A percentile compares a stretch with the other conserved stretches of the same genome.
These are phyloP conservation scores for Pseudonitzschia multistriata DNA, from an alignment of 108 stramenopile species.

Conservation along the genomic window DNA sequence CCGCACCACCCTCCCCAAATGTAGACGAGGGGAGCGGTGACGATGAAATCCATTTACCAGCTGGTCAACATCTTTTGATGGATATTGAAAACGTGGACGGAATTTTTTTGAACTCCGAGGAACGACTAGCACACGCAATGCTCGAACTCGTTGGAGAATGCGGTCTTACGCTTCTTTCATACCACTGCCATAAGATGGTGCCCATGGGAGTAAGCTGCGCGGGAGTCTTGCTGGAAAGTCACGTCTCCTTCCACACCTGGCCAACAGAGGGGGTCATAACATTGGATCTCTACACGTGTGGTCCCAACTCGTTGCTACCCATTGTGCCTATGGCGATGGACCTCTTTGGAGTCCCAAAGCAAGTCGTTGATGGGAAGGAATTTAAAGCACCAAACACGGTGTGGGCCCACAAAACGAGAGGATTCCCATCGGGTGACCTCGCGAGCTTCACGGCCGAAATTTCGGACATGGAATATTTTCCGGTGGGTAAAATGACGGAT, in stretches of 20 bases:
- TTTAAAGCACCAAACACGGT: constrained; percentile 36
- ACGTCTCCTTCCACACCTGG: constrained; percentile 80
- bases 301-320: constrained; percentile 53
- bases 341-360: constrained; percentile 59
- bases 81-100: constrained; percentile 74
- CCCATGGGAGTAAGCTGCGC: constrained; percentile 73
- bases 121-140: constrained; percentile 59
- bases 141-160: constrained; percentile 51
- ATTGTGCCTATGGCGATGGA: constrained; percentile 50
- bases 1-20: constrained; percentile 1
- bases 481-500: constrained; percentile 44
- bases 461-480: constrained; percentile 31
- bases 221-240: constrained; percentile 76
- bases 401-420: constrained; percentile 75
- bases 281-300: constrained; percentile 80
- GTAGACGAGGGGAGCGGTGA: constrained; percentile 3
- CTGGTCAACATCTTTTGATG: constrained; percentile 76
- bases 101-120: constrained; percentile 68
- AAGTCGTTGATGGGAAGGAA: not conserved
- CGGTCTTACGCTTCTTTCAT: constrained; percentile 64
- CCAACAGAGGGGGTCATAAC: constrained; percentile 75
- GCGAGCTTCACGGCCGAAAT: not conserved
- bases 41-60: constrained; percentile 52
- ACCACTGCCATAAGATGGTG: constrained; percentile 69
- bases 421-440: constrained; percentile 37